These are phyloP conservation scores for Diaporthe sp. DNA, from an alignment of 2,329 filamentous ascomycete species.

Conservation along the genomic window DNA sequence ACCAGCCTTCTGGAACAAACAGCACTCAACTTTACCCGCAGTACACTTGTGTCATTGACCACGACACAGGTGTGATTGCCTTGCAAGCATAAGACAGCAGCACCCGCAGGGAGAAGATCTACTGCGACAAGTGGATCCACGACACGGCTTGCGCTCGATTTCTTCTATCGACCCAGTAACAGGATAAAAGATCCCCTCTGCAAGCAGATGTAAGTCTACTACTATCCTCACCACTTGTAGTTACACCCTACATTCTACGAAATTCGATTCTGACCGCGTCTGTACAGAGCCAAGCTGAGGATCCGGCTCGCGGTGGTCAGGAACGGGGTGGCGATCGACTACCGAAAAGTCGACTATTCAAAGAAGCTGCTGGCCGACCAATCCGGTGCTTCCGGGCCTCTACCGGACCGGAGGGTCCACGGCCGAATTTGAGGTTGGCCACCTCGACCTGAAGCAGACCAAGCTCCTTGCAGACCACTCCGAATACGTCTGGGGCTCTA, in stretches of 20 bases:
- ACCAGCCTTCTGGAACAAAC: background rate
- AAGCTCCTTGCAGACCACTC: no score
- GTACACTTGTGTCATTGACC: no score
- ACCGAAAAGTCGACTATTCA: background rate
- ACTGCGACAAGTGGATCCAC: no score
- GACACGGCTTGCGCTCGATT: no score
- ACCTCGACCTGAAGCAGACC: background rate
- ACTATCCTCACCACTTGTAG: background rate
- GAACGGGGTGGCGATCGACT: background rate
- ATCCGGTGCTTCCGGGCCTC: constrained; percentile 20
- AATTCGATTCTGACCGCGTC: background rate
- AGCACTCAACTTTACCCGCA: background rate
- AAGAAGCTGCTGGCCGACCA: constrained; percentile 32
- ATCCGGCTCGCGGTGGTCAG: constrained; percentile 4
- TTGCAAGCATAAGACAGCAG: no score
- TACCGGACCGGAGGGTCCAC: background rate
- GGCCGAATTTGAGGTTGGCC: background rate
- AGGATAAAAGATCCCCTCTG: background rate
- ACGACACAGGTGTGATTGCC: no score
- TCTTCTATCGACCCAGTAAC: no score
- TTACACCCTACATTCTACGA: background rate
- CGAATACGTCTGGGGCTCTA: no score
- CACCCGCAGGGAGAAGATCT: no score
- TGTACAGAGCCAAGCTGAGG: constrained; percentile 8
- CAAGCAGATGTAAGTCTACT: constrained; percentile 26